Evolutionary conservation across 176 grass and related monocot genomes (phyloP).

Genomic region (Bothriochloa decipiens): DNA sequence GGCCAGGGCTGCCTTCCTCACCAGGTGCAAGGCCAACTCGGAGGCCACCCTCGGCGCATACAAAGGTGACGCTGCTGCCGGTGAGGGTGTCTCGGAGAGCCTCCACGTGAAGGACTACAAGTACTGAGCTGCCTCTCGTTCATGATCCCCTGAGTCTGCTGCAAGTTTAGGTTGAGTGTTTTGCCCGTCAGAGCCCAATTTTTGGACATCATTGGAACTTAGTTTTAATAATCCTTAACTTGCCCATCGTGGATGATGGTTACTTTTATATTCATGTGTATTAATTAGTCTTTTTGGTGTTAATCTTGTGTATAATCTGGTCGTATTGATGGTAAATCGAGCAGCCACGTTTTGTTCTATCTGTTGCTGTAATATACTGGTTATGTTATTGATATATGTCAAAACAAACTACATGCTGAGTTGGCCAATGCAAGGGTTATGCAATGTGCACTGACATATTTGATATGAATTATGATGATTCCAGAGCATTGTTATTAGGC

Average conservation of each 20-base stretch:
- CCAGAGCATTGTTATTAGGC: background rate
- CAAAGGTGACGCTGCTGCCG: conserved; percentile 72
- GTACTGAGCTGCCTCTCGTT: conserved; percentile 58
- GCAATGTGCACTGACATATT: background rate
- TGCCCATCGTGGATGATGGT: conserved; percentile 17
- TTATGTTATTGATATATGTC: background rate
- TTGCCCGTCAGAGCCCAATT: conserved; percentile 22
- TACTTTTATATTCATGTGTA: background rate
- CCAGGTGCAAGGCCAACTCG: conserved; percentile 87
- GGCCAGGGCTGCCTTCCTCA: conserved; percentile 69
- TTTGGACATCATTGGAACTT: conserved; percentile 30
- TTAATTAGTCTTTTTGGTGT: conserved; percentile 33
- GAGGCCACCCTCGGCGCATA: conserved; percentile 88
- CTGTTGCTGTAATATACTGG: conserved; percentile 14
- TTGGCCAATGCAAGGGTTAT: background rate
- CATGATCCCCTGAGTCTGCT: background rate
- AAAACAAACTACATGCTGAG: background rate
- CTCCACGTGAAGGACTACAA: conserved; percentile 98
- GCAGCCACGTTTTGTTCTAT: conserved; percentile 21
- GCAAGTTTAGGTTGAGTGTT: conserved; percentile 28
- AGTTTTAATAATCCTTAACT: conserved; percentile 31
- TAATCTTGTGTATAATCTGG: background rate
- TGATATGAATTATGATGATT: background rate
- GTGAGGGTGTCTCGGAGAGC: conserved; percentile 71
- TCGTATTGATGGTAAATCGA: conserved; percentile 11